Conservation (phyloP, 164 flowering plant species). For the Brasenia schreberi region DNA sequence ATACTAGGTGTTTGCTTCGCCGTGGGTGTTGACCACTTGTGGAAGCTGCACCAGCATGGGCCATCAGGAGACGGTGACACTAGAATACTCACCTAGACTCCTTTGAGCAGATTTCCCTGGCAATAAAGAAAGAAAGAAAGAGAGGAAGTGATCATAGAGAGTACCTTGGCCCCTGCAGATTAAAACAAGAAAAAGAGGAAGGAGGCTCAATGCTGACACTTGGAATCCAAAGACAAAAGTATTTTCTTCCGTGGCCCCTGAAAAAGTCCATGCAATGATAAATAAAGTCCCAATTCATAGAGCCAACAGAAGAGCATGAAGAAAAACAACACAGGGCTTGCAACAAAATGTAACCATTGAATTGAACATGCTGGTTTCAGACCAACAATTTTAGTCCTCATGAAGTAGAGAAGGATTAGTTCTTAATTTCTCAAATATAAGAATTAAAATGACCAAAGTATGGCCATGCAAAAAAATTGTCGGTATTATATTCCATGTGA, state of each 20-base stretch:
- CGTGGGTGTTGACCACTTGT: too few relatives aligned
- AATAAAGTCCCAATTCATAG: background rate
- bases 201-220: background rate
- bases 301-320: background rate
- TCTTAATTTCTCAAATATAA: too few relatives aligned
- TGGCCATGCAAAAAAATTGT: background rate
- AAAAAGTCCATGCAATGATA: constrained; percentile 3
- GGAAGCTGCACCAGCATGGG: background rate
- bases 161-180: background rate
- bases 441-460: background rate
- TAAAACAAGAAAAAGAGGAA: background rate
- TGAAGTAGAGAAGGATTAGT: too few relatives aligned
- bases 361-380: background rate
- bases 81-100: background rate
- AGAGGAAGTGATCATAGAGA: too few relatives aligned
- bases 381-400: too few relatives aligned
- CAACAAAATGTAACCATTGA: background rate
- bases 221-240: constrained; percentile 55
- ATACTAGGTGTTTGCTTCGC: too few relatives aligned
- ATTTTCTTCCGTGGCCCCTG: constrained; percentile 98
- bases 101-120: background rate
- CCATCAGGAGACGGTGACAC: background rate
- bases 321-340: background rate
- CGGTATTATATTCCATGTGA: background rate
- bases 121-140: background rate